Evolutionary conservation across 306 rosid genomes (phyloP).

Genomic region (Cicer pinnatifidum): DNA sequence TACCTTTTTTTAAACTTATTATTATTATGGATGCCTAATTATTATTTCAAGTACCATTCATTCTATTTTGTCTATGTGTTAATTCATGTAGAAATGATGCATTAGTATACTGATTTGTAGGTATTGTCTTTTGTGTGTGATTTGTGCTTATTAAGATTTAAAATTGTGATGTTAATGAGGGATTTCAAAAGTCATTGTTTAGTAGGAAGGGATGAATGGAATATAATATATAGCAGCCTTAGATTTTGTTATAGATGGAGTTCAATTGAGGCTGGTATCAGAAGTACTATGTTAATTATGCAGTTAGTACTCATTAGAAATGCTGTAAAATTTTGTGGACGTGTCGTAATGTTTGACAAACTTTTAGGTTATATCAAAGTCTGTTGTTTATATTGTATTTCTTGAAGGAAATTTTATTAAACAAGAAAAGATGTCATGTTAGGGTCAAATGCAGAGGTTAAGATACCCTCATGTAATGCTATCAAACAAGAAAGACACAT

Average conservation of each 20-base stretch:
- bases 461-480: neutral
- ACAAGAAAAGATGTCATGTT: neutral
- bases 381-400: neutral
- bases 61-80: conserved; percentile 1
- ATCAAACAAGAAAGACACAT: conserved; percentile 2
- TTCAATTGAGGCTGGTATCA: conserved; percentile 17
- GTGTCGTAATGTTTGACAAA: neutral
- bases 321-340: neutral
- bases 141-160: neutral
- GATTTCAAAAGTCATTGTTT: conserved; percentile 16
- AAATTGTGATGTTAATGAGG: neutral
- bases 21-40: neutral
- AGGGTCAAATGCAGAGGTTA: conserved; percentile 1
- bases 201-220: neutral
- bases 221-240: neutral
- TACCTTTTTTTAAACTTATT: neutral
- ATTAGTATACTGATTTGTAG: neutral
- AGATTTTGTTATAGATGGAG: conserved; percentile 8
- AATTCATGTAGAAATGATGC: neutral
- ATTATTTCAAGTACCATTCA: neutral
- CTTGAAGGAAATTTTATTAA: neutral
- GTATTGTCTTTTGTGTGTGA: neutral
- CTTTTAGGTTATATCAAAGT: conserved; percentile 16
- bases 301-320: neutral
- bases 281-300: neutral